Conservation (phyloP, 202 grass and related monocot species). For the Cymbopogon flexuosus region DNA sequence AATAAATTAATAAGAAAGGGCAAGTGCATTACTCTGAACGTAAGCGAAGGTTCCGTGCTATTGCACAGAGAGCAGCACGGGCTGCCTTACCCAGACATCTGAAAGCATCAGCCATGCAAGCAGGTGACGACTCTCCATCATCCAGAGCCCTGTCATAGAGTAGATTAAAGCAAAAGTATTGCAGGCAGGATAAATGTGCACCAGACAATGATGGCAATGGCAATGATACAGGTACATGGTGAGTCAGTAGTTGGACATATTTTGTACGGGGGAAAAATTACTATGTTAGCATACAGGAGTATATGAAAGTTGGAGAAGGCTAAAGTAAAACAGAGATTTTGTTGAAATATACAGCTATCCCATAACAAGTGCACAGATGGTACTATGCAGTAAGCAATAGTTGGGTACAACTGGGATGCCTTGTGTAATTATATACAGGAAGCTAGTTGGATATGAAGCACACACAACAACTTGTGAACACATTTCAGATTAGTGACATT, state of each 20-base stretch:
- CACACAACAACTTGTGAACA: not conserved
- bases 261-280: not conserved
- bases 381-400: not conserved
- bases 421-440: not conserved
- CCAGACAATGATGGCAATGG: not conserved
- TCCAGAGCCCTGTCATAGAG: slow-evolving; percentile 37
- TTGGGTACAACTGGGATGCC: not conserved
- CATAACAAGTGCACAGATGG: not conserved
- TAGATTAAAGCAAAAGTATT: slow-evolving; percentile 1
- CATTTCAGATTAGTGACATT: not conserved
- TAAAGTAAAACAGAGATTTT: not conserved
- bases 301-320: too few relatives aligned
- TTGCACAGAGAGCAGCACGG: slow-evolving; percentile 56
- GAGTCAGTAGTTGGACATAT: not conserved
- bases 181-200: not conserved
- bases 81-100: slow-evolving; percentile 65
- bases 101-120: slow-evolving; percentile 76
- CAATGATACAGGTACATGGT: not conserved
- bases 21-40: slow-evolving; percentile 50
- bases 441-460: not conserved
- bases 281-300: not conserved
- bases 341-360: not conserved
- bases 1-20: slow-evolving; percentile 1
- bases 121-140: slow-evolving; percentile 62
- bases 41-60: slow-evolving; percentile 65